These are phyloP conservation scores for Spergularia marina DNA, from an alignment of 148 eudicot species.

Conservation along the genomic window DNA sequence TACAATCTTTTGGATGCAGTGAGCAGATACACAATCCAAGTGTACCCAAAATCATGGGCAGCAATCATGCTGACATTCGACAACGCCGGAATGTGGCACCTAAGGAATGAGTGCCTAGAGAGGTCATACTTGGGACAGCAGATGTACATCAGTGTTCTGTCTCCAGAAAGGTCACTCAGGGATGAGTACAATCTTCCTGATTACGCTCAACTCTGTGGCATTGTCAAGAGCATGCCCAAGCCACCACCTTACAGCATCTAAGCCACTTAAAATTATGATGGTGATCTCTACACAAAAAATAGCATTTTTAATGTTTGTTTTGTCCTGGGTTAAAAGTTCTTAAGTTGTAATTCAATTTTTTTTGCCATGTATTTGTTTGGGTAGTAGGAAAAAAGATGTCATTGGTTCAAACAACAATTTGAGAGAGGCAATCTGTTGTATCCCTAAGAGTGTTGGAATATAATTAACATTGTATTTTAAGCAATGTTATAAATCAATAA, in stretches of 20 bases:
- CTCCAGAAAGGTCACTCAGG: slow-evolving; percentile 38
- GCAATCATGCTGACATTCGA: slow-evolving; percentile 46
- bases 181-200: slow-evolving; percentile 51
- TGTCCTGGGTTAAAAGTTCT: not conserved
- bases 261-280: not conserved
- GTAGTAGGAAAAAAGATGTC: slow-evolving; percentile 14
- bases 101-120: slow-evolving; percentile 38
- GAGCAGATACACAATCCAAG: slow-evolving; percentile 53
- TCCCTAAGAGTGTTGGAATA: slow-evolving; percentile 18
- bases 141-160: slow-evolving; percentile 41
- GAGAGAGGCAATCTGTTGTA: slow-evolving; percentile 28
- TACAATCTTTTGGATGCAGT: slow-evolving; percentile 52
- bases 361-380: not conserved
- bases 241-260: slow-evolving; percentile 35
- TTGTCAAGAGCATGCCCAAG: slow-evolving; percentile 39
- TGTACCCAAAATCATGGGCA: slow-evolving; percentile 53
- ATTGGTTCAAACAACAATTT: slow-evolving; percentile 14
- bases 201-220: slow-evolving; percentile 31
- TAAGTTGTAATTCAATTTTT: not conserved
- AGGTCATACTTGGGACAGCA: slow-evolving; percentile 45
- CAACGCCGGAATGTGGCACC: slow-evolving; percentile 54
- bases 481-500: slow-evolving; percentile 18
- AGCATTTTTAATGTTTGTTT: not conserved
- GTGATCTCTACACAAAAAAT: slow-evolving; percentile 3
- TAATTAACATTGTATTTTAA: slow-evolving; percentile 14